Percentiles rank a stretch among this genome's conserved stretches.
These are phyloP conservation scores for Hyaloscypha hepaticicola DNA, from an alignment of 495 filamentous ascomycete species.

Conservation along the genomic window DNA sequence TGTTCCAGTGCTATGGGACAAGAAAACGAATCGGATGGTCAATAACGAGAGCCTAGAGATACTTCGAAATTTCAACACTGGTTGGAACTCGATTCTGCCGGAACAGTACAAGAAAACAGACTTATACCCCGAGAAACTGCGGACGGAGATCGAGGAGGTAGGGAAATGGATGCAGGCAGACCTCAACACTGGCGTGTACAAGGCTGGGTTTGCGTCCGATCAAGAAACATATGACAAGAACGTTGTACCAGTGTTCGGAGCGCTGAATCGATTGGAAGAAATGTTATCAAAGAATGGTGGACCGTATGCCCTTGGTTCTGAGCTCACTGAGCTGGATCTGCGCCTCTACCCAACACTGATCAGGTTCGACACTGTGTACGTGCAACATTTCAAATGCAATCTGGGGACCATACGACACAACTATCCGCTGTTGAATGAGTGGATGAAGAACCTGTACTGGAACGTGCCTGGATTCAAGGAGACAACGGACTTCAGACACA, in stretches of 20 bases:
- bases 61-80: constrained; percentile 63
- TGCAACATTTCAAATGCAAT: constrained; percentile 94
- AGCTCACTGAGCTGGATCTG: constrained; percentile 79
- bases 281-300: constrained; percentile 54
- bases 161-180: constrained; percentile 84
- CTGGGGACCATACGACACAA: constrained; percentile 76
- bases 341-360: constrained; percentile 75
- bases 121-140: constrained; percentile 63
- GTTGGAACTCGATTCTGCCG: constrained; percentile 72
- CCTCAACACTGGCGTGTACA: constrained; percentile 86
- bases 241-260: constrained; percentile 65
- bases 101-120: constrained; percentile 53
- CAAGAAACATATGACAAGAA: constrained; percentile 78
- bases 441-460: constrained; percentile 70
- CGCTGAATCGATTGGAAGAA: constrained; percentile 68
- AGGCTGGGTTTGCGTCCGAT: constrained; percentile 48
- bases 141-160: constrained; percentile 64
- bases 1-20: constrained; percentile 82
- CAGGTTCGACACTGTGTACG: constrained; percentile 84
- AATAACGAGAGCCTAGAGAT: constrained; percentile 64
- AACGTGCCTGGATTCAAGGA: constrained; percentile 58
- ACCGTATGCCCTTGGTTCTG: constrained; percentile 66
- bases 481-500: constrained; percentile 66
- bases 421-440: constrained; percentile 67
- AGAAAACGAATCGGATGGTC: constrained; percentile 53